phyloP scores from a whole-genome alignment of 2,329 filamentous ascomycete genomes.

The Metarhizium sp. region DNA sequence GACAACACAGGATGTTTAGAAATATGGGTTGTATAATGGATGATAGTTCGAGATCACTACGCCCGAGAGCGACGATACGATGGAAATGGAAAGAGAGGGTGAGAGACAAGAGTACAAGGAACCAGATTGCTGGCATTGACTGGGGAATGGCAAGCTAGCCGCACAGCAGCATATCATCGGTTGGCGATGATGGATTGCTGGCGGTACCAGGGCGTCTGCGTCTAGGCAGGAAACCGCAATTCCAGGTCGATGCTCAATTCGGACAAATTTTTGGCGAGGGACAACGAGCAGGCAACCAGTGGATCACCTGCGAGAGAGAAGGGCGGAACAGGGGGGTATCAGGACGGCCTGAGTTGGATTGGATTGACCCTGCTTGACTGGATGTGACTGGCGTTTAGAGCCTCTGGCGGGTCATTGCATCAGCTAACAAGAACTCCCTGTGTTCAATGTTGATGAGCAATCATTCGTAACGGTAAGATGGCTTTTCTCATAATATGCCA shows the following conservation, averaged over 20 bases:
- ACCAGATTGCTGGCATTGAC: not conserved
- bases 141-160: not conserved
- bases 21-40: not conserved
- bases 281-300: constrained; percentile 5
- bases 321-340: constrained; percentile 6
- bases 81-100: too few relatives aligned
- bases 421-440: not conserved
- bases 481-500: not conserved
- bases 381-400: not conserved
- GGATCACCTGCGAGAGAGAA: constrained; percentile 1
- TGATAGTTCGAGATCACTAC: not conserved
- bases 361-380: not conserved
- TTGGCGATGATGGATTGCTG: constrained; percentile 1
- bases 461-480: not conserved
- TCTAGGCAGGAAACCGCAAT: not conserved
- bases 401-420: not conserved
- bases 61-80: not conserved
- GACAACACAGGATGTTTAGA: not conserved
- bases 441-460: not conserved
- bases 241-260: not conserved
- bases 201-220: not conserved
- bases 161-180: not conserved
- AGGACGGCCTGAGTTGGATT: not conserved
- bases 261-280: not conserved
- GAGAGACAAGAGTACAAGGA: not conserved